Base-by-base conservation (phyloP, 352 stramenopile species). In the Phytophthora megakarya region DNA sequence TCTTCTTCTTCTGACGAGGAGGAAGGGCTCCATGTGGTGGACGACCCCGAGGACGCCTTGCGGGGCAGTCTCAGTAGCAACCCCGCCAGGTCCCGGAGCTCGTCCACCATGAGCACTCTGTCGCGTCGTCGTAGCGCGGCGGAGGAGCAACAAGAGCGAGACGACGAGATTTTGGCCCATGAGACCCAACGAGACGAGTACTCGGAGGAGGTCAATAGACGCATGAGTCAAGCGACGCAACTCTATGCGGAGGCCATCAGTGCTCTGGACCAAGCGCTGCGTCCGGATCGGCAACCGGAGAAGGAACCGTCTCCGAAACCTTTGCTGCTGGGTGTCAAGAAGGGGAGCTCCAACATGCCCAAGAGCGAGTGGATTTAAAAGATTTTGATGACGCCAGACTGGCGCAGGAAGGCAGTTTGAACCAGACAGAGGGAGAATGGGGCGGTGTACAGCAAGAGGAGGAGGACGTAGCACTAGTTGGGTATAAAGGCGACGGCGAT, bases 181-280 rank as follows among this genome's bases (percentile, higher is more conserved):
- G 56, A 67, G 44, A 67, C 58, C 18, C 69, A 80, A 38, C 30
- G 61, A 35, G 44, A 72, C 18, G 72, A 80, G 42, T 78, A 70
- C 57, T 75, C 73, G 37, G 37, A 76, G 13, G 74, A 83, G 35
- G 68, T 70, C 5, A 82, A 76, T 53, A 63, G 70, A 40, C 74
- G 73, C 26, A 72, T 86, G 66, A 83, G 67, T 58, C 78, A 81
- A 28, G 78, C 78, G 5, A 81, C 74, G 26, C 74, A 88, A 44
- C 70, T 88, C 6, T 88, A 88, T 43, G 72, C 72, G 1, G 76
- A 86, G 42, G 78, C 78, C 19, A 81, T 88, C 50, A 80, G 28
- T 63, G 57, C 73, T 8, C 63, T 88, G 28, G 70, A 88, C 61
- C 75, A 68, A 22, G 78, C 78, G 33, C 72, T 88, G 33, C 72